Conservation (phyloP, 495 filamentous ascomycete genomes). For the Annulohypoxylon moriforme region DNA sequence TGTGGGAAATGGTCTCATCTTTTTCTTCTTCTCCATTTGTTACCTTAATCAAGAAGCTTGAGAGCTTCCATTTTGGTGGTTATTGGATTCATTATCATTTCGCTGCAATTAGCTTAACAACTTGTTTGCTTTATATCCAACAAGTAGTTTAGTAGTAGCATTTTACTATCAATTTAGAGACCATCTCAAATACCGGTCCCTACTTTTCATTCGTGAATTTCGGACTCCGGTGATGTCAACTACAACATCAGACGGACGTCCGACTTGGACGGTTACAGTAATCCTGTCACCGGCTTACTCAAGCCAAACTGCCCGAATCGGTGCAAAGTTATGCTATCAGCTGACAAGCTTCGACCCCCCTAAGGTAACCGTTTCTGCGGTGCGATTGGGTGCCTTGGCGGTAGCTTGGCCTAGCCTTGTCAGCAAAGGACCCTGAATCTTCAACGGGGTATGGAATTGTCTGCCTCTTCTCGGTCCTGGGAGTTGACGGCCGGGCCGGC, state of each 20-base stretch:
- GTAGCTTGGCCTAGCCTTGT: slow-evolving; percentile 36
- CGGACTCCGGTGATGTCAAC: slow-evolving; percentile 42
- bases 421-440: slow-evolving; percentile 22
- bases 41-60: slow-evolving; percentile 8
- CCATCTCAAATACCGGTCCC: slow-evolving; percentile 15
- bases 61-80: slow-evolving; percentile 19
- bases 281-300: slow-evolving; percentile 44
- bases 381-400: slow-evolving; percentile 30
- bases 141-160: slow-evolving; percentile 6
- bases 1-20: background rate
- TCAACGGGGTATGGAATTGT: slow-evolving; percentile 15
- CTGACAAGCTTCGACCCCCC: slow-evolving; percentile 29
- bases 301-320: slow-evolving; percentile 37
- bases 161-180: slow-evolving; percentile 4
- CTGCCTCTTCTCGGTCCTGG: slow-evolving; percentile 12
- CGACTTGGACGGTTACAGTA: slow-evolving; percentile 38
- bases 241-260: slow-evolving; percentile 41
- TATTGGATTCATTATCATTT: slow-evolving; percentile 1
- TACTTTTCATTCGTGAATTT: slow-evolving; percentile 28
- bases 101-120: background rate
- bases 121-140: background rate
- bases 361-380: background rate
- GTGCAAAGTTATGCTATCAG: slow-evolving; percentile 24
- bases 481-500: slow-evolving; percentile 1
- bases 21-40: slow-evolving; percentile 7